Evolutionary conservation across 441 rosid genomes (phyloP).

Genomic region (Macaranga tanarius): DNA sequence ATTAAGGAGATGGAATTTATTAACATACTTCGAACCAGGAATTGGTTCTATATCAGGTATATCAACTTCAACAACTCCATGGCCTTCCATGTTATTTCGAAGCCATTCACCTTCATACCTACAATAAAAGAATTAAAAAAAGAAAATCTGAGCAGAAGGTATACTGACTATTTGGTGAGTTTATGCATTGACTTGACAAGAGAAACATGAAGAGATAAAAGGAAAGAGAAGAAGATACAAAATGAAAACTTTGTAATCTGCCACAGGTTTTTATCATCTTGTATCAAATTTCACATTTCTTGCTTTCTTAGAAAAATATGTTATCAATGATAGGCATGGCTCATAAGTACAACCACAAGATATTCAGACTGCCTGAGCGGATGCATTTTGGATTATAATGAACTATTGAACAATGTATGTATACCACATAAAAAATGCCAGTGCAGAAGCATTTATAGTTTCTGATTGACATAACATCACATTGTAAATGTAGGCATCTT

Average conservation of each 20-base stretch:
- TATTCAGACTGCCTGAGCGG: background rate
- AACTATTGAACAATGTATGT: background rate
- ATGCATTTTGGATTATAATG: background rate
- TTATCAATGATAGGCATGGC: too few relatives aligned
- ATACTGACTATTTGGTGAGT: background rate
- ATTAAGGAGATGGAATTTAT: constrained; percentile 4
- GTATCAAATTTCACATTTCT: background rate
- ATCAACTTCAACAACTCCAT: constrained; percentile 86
- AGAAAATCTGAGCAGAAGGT: background rate
- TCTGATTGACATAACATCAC: background rate
- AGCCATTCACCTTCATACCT: constrained; percentile 99
- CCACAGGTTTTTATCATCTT: background rate
- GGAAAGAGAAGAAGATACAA: background rate
- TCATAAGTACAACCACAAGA: background rate
- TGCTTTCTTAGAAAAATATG: background rate
- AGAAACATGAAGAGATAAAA: too few relatives aligned
- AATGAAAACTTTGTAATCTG: background rate
- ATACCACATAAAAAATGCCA: background rate
- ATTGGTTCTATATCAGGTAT: constrained; percentile 85
- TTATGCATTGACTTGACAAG: background rate
- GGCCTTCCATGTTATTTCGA: constrained; percentile 78
- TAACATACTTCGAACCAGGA: constrained; percentile 82
- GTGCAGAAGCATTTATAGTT: constrained; percentile 2
- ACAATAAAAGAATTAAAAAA: constrained; percentile 3
- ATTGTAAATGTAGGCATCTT: too few relatives aligned